Evolutionary conservation across 140 eudicot genomes (phyloP).

Genomic region (Flaveria floridana): DNA sequence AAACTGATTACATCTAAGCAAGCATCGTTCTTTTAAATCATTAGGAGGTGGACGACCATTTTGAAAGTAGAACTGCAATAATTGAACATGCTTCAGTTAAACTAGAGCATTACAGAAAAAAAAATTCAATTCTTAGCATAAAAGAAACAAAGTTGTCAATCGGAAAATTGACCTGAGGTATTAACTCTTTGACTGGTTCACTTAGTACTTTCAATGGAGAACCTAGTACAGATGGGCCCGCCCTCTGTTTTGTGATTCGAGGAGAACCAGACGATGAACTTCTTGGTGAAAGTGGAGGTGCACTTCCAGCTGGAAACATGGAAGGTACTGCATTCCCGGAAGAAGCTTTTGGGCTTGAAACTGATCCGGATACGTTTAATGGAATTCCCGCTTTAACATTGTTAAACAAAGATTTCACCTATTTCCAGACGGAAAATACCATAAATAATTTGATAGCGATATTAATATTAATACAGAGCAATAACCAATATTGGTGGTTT

Average conservation of each 20-base stretch:
- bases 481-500: background rate
- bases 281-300: conserved; percentile 97
- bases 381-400: conserved; percentile 75
- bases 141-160: conserved; percentile 1
- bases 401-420: conserved; percentile 87
- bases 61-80: conserved; percentile 60
- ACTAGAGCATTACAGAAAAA: background rate
- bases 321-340: conserved; percentile 66
- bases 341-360: conserved; percentile 60
- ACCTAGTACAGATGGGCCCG: conserved; percentile 72
- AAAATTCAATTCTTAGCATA: background rate
- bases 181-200: conserved; percentile 80
- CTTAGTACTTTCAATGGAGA: conserved; percentile 75
- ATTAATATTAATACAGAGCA: background rate
- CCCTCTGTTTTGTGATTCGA: conserved; percentile 65
- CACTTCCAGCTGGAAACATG: conserved; percentile 91
- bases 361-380: conserved; percentile 49
- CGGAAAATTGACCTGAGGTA: conserved; percentile 66
- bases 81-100: conserved; percentile 18
- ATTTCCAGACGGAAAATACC: background rate
- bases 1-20: conserved; percentile 48
- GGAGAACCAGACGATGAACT: conserved; percentile 93
- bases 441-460: background rate
- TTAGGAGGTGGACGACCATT: conserved; percentile 72
- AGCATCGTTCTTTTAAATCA: conserved; percentile 54